phyloP scores from a whole-genome alignment of 345 rosid genomes.

The Brassica incana region DNA sequence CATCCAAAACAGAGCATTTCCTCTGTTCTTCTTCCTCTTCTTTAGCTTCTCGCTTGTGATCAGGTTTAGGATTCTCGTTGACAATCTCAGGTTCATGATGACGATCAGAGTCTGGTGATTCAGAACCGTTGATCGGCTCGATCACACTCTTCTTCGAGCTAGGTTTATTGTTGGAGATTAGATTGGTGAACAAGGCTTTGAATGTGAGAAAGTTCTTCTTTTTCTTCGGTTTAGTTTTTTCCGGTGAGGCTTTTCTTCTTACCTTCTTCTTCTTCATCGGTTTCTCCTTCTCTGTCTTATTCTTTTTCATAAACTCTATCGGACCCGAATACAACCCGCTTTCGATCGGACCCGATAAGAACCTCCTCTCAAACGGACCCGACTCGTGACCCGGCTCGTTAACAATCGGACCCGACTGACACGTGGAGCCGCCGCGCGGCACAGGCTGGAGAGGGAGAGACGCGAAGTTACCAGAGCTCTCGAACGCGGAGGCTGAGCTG shows the following conservation, averaged over 20 bases:
- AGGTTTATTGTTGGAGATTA: constrained; percentile 47
- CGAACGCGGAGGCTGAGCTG: constrained; percentile 67
- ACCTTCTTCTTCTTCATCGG: constrained; percentile 39
- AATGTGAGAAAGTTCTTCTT: constrained; percentile 36
- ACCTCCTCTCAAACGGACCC: constrained; percentile 49
- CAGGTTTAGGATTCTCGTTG: constrained; percentile 19
- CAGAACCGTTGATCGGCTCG: constrained; percentile 50
- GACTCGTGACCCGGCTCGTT: constrained; percentile 46
- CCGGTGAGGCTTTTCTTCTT: constrained; percentile 10
- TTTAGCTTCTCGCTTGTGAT: constrained; percentile 9
- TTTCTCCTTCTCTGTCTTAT: constrained; percentile 42
- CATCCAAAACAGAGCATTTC: constrained; percentile 46
- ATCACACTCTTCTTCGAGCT: constrained; percentile 45
- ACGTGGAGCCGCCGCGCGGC: constrained; percentile 49
- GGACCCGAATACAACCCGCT: constrained; percentile 47
- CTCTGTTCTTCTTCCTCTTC: constrained; percentile 29
- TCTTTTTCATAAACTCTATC: constrained; percentile 17
- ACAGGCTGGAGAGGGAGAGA: constrained; percentile 89
- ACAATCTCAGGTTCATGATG: constrained; percentile 15
- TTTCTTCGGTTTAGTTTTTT: constrained; percentile 42
- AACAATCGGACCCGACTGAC: constrained; percentile 54
- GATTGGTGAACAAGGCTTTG: constrained; percentile 44
- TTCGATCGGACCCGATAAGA: constrained; percentile 52
- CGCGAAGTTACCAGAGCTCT: constrained; percentile 83
- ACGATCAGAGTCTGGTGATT: constrained; percentile 37